Evolutionary conservation across 768 basidiomycete species (phyloP), one percentile per base, ranked within the genome.

Genomic region (Lactifluus rugatus): DNA sequence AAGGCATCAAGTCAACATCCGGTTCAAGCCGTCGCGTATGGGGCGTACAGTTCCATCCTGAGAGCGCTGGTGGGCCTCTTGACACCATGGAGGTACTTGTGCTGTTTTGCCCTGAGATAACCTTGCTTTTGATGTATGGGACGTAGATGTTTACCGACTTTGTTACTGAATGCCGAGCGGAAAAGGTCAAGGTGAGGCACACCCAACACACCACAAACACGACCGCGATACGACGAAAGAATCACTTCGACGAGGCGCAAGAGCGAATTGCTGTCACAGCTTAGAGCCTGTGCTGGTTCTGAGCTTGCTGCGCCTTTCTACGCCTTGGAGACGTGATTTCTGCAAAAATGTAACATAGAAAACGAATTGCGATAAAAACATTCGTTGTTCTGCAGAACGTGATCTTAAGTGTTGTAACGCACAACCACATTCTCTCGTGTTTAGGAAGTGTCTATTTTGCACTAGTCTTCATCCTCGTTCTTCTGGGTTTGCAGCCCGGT

Each of bases 31-130:
- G 86, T 75, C 85, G 83, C 62, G 80, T 98, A 31, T 98, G 93
- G 92, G 96, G 95, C 64, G 95, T 98, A 21, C 96, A 99, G 68
- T 99, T 98, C 84, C 96, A 99, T 72, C 96, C 96, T 16, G 96
- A 99, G 73, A 93, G 92, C 62, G 89, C 93, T 26, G 95, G 96
- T 41, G 95, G 95, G n/a, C 96, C 96, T 45, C 80, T 98, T 57
- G 96, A 98, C 70, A 98, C 96, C 3, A 96, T 98, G 60, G 93
- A 94, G 82, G 92, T 91, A 71, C 23, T 11, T 42, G 10, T 48
- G 17, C 47, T 5, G 28, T 36, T 21, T 52, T 57, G 5, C 26
- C 45, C 31, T 52, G 25, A n/a, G n/a, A n/a, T 48, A 8, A 7
- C 16, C 48, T 39, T 59, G 39, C 45, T 28, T 36, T 37, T 53